Percentiles rank a stretch among this genome's conserved stretches.
phyloP scores from a whole-genome alignment of 2,329 filamentous ascomycete species.

The Fusarium xyrophilum region DNA sequence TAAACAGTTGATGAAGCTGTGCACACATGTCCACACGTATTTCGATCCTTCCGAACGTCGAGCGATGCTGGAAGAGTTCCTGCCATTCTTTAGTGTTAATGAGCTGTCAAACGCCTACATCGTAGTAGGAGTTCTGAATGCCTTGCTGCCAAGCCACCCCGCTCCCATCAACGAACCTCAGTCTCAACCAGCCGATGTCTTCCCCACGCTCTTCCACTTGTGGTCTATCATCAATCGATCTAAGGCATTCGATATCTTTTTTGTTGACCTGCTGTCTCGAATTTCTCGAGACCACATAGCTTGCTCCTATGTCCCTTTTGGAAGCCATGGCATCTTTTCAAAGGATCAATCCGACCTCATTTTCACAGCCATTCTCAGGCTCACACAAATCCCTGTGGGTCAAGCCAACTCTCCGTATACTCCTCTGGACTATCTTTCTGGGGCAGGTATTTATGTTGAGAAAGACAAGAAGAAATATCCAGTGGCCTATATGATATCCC shows the following conservation, averaged over 20 bases:
- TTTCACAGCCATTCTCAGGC: constrained; percentile 86
- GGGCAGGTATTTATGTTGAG: constrained; percentile 85
- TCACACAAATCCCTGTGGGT: constrained; percentile 95
- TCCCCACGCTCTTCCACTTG: constrained; percentile 94
- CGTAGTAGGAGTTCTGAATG: constrained; percentile 84
- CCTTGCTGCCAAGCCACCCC: constrained; percentile 84
- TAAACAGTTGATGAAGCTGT: constrained; percentile 82
- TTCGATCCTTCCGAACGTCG: constrained; percentile 89
- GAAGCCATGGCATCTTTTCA: constrained; percentile 88
- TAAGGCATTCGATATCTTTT: constrained; percentile 82
- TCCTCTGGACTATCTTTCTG: constrained; percentile 80
- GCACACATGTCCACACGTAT: constrained; percentile 87
- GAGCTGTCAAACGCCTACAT: constrained; percentile 92
- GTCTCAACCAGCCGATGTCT: constrained; percentile 85
- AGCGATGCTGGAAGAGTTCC: constrained; percentile 78
- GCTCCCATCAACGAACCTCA: constrained; percentile 73
- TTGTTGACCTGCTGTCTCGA: constrained; percentile 88
- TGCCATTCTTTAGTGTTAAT: constrained; percentile 91
- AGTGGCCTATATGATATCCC: constrained; percentile 86
- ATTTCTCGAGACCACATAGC: constrained; percentile 83
- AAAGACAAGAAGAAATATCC: constrained; percentile 95
- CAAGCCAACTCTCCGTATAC: constrained; percentile 95
- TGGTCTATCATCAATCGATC: constrained; percentile 95
- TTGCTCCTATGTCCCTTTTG: constrained; percentile 78
- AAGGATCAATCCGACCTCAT: constrained; percentile 90